These are phyloP conservation scores for Erythrophleum fordii DNA, from an alignment of 306 rosid genomes.

Conservation along the genomic window DNA sequence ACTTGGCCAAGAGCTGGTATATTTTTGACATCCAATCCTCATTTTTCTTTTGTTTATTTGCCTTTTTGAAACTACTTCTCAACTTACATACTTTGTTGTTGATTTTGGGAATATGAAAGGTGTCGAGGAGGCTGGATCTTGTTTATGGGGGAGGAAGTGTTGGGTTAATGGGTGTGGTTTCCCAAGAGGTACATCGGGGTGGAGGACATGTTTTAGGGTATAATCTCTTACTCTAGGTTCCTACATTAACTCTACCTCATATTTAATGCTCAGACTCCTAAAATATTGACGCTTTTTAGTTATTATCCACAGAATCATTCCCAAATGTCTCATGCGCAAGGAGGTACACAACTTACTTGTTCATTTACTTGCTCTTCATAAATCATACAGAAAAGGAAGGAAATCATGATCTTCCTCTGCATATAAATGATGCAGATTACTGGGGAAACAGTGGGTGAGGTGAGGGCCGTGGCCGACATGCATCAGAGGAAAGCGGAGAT, in stretches of 20 bases:
- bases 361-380: too few relatives aligned
- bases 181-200: background rate
- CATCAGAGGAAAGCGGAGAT: background rate
- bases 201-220: background rate
- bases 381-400: too few relatives aligned
- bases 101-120: background rate
- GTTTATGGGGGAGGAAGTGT: background rate
- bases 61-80: too few relatives aligned
- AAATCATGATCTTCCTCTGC: too few relatives aligned
- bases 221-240: too few relatives aligned
- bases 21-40: too few relatives aligned
- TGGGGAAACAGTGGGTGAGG: background rate
- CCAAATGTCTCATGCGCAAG: background rate
- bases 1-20: background rate
- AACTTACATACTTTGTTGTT: too few relatives aligned
- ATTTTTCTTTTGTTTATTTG: too few relatives aligned
- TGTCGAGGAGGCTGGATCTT: background rate
- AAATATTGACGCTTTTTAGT: background rate
- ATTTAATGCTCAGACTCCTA: too few relatives aligned
- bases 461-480: background rate
- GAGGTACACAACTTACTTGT: background rate
- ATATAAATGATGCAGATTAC: background rate
- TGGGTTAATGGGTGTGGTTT: background rate
- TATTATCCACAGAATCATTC: background rate
- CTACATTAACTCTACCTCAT: too few relatives aligned